Base-by-base conservation (phyloP, 2,329 filamentous ascomycete genomes). In the Leptographium flavum region DNA sequence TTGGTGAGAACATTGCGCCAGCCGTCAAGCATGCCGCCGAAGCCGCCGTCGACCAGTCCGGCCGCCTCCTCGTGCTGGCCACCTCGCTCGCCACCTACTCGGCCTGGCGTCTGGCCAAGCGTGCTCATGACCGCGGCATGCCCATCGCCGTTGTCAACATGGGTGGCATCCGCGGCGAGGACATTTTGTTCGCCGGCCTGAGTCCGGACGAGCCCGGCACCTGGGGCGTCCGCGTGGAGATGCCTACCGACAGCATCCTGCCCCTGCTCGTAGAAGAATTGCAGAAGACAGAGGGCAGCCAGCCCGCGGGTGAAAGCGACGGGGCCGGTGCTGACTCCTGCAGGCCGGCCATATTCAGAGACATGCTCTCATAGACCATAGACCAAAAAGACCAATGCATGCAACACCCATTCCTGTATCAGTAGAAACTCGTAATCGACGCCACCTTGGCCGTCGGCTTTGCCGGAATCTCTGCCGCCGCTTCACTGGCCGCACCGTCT, bases 81-180 rank as follows among this genome's bases (percentile, higher is more conserved):
- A 95, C 86, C 31, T 94, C 86, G 49, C 71, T 96, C 40, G 92
- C 92, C 6, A 96, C 92, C 0, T 96, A 94, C 60, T 94, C 87
- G 11, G 92, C 92, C 0, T 98, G 87, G 87, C 71, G 90, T 47
- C 63, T 98, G 45, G 87, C 83, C 2, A 90, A 87, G 65, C 70
- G 81, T 48, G 92, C 90, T 27, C 81, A 83, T 54, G 84, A 92
- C 54, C 73, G 79, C 50, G 79, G 79, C 1, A 90, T 93, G 76
- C 81, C 87, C 15, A 83, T 96, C 58, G 88, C 81, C 0, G 80
- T 95, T 36, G 66, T 95, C 47, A 96, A 94, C 56, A 71, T 95
- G 48, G 84, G 86, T n/a, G 84, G 86, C 10, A 79, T 87, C 23
- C 72, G 85, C 54, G 83, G 84, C 15, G 84, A 93, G 57, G 81